A percentile compares a stretch with the other conserved stretches of the same genome.
phyloP scores from a whole-genome alignment of 495 filamentous ascomycete genomes.

The Lasiosphaeria miniovina region DNA sequence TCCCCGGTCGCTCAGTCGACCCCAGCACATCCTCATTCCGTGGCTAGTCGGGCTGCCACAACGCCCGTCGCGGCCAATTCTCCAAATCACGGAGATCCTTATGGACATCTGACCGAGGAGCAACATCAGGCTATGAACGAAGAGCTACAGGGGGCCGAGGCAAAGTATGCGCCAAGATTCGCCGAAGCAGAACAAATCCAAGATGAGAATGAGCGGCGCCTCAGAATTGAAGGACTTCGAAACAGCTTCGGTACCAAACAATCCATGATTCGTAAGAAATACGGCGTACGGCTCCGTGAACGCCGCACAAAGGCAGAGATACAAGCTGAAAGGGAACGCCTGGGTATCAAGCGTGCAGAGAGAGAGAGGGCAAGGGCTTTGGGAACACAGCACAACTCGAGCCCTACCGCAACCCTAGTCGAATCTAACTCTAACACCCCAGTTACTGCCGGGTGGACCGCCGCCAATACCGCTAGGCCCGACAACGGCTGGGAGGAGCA shows the following conservation, averaged over 20 bases:
- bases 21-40: constrained; percentile 4
- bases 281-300: constrained; percentile 45
- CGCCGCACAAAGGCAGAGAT: constrained; percentile 44
- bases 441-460: constrained; percentile 25
- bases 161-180: constrained; percentile 36
- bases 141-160: constrained; percentile 39
- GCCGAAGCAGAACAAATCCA: constrained; percentile 34
- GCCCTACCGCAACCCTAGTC: background rate
- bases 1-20: constrained; percentile 13
- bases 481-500: constrained; percentile 22
- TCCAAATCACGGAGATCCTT: constrained; percentile 33
- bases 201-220: constrained; percentile 32
- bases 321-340: constrained; percentile 36
- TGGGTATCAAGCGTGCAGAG: constrained; percentile 32
- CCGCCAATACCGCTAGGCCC: constrained; percentile 27
- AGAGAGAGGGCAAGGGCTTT: constrained; percentile 14
- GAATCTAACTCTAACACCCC: constrained; percentile 11
- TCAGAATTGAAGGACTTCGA: constrained; percentile 39
- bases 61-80: constrained; percentile 9
- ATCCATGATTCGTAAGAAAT: constrained; percentile 48
- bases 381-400: background rate
- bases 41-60: background rate
- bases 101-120: constrained; percentile 34
- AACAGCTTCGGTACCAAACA: constrained; percentile 49
- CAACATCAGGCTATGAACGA: constrained; percentile 26